Base-by-base conservation (phyloP, 371 early-diverging fungal genomes). In the Dinochytrium kinnereticum region DNA sequence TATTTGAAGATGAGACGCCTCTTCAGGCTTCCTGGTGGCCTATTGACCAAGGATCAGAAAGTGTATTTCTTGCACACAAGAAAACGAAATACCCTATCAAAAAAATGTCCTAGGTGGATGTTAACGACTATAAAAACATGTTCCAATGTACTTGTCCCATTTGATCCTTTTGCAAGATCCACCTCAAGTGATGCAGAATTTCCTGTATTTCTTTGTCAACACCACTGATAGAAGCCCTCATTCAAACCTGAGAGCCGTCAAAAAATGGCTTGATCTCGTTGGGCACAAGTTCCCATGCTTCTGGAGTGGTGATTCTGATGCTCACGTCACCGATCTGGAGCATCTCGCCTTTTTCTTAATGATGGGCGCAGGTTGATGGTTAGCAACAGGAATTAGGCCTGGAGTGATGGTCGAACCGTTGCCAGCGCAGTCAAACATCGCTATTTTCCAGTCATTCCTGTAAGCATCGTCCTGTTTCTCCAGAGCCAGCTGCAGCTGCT, bases 21-120 rank as follows among this genome's bases (percentile, higher is more conserved):
- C 68, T 91, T 91, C 38, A 91, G 82, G 37, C 88, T 87, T 13
- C 92, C 93, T 15, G 94, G 94, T 53, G 92, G 92, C 3, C 80
- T 82, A n/a, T n/a, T n/a, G n/a, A n/a, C n/a, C n/a, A n/a, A n/a
- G n/a, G n/a, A n/a, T n/a, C n/a, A n/a, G n/a, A n/a, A n/a, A n/a
- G n/a, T n/a, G n/a, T n/a, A n/a, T n/a, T n/a, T n/a, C n/a, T n/a
- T n/a, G n/a, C n/a, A n/a, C n/a, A n/a, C n/a, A n/a, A n/a, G 33
- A 37, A 19, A 50, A 0, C 39, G 1, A 0, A 2, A 33, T 10
- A 87, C 80, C 93, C 94, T 37, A 93, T 85, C 67, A 94, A 85
- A 75, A 94, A 94, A 73, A 93, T 90, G 75, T 94, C 74, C 74
- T 74, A n/a, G n/a, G n/a, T n/a, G n/a, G n/a, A n/a, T n/a, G n/a